A percentile compares a stretch with the other conserved stretches of the same genome.
Conservation (phyloP, 2,329 filamentous ascomycete genomes). For the Blastomyces parvus region DNA sequence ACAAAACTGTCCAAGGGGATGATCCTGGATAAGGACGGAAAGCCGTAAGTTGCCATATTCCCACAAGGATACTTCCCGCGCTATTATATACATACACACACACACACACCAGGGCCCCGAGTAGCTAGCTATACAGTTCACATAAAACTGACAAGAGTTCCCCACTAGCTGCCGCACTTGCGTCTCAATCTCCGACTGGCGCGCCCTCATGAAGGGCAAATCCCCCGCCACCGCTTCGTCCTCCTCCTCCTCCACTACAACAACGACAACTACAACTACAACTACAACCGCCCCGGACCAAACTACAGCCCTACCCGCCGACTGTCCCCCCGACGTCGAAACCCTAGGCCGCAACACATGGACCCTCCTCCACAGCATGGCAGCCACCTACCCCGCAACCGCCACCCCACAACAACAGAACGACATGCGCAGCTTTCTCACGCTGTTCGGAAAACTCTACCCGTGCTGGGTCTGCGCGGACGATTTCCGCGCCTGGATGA, state of each 20-base stretch:
- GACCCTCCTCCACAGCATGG: constrained; percentile 88
- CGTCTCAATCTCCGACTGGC: constrained; percentile 41
- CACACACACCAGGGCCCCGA: not conserved
- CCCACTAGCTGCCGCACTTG: constrained; percentile 41
- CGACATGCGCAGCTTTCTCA: constrained; percentile 69
- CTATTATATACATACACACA: not conserved
- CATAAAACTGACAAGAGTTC: not conserved
- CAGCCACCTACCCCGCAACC: constrained; percentile 68
- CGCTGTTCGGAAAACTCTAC: constrained; percentile 74
- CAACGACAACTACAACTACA: constrained; percentile 16
- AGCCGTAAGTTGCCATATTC: constrained; percentile 33
- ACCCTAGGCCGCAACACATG: constrained; percentile 76
- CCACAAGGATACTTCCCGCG: no score
- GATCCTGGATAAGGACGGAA: constrained; percentile 42
- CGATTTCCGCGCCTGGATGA: constrained; percentile 78
- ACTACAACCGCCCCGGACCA: constrained; percentile 17
- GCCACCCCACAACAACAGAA: constrained; percentile 61
- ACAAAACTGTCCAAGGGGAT: constrained; percentile 37
- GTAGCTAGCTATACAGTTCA: constrained; percentile 2
- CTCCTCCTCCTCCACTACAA: constrained; percentile 29
- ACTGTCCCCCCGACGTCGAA: constrained; percentile 89
- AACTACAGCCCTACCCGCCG: constrained; percentile 38
- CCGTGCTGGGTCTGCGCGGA: constrained; percentile 94
- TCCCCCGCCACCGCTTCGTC: constrained; percentile 19
- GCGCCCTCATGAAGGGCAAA: constrained; percentile 35